Conservation (phyloP, 179 eudicot species). For the Silene noctiflora region DNA sequence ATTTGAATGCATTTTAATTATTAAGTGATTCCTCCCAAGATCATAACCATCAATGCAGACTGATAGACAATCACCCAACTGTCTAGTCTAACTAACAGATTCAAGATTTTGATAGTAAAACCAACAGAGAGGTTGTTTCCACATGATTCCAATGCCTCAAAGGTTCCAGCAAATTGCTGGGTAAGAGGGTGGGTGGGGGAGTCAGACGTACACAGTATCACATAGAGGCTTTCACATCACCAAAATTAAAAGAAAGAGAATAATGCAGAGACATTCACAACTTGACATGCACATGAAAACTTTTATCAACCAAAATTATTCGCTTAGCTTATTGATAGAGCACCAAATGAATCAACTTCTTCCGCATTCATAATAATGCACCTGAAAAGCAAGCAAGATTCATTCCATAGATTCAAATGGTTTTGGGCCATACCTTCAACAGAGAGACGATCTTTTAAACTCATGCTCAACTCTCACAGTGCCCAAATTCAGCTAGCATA, state of each 20-base stretch:
- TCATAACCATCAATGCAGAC: conserved; percentile 2
- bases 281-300: not conserved
- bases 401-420: conserved; percentile 3
- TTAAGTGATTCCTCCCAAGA: not conserved
- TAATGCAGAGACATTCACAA: too few species aligned
- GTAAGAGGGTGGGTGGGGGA: not conserved
- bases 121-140: not conserved
- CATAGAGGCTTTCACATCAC: not conserved
- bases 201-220: not conserved
- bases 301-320: not conserved
- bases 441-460: conserved; percentile 35
- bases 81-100: not conserved
- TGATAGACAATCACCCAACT: not conserved
- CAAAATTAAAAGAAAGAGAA: not conserved
- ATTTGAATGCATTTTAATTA: not conserved
- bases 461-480: conserved; percentile 36
- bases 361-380: not conserved
- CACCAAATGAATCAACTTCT: not conserved
- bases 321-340: not conserved
- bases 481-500: conserved; percentile 20
- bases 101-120: not conserved
- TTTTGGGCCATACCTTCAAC: conserved; percentile 35
- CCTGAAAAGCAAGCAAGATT: not conserved
- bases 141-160: not conserved
- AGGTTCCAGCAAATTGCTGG: not conserved